Evolutionary conservation across 176 grass and related monocot species (phyloP).

Genomic region (Luzula sylvatica): DNA sequence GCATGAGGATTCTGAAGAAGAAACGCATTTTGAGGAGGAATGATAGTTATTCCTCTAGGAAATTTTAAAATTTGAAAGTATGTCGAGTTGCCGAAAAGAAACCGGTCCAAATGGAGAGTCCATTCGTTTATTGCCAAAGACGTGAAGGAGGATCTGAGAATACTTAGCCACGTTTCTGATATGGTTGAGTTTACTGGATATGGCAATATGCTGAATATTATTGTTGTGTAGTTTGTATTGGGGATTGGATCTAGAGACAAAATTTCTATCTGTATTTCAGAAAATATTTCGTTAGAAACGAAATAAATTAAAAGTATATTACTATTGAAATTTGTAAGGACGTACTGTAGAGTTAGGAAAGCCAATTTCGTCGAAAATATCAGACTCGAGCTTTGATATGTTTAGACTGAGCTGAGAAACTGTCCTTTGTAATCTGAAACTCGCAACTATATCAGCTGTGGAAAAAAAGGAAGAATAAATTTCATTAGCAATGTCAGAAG

Average conservation of each 20-base stretch:
- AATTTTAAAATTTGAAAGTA: conserved; percentile 63
- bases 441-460: conserved; percentile 62
- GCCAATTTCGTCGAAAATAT: conserved; percentile 81
- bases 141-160: conserved; percentile 51
- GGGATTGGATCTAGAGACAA: conserved; percentile 35
- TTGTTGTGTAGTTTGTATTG: conserved; percentile 50
- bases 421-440: conserved; percentile 54
- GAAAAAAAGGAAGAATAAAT: conserved; percentile 5
- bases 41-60: conserved; percentile 64
- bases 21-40: conserved; percentile 59
- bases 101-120: conserved; percentile 50
- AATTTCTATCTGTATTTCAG: conserved; percentile 42
- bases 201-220: conserved; percentile 59
- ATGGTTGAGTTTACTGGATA: conserved; percentile 59
- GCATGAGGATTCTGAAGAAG: conserved; percentile 47
- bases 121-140: conserved; percentile 47
- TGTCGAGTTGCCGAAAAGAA: conserved; percentile 61
- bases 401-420: conserved; percentile 40
- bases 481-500: neutral
- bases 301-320: neutral
- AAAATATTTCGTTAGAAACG: conserved; percentile 14
- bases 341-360: conserved; percentile 41
- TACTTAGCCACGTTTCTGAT: conserved; percentile 44
- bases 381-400: conserved; percentile 49
- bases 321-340: conserved; percentile 16